A percentile compares a stretch with the other conserved stretches of the same genome.
phyloP scores from a whole-genome alignment of 495 filamentous ascomycete genomes.

The Penicillium lividum region DNA sequence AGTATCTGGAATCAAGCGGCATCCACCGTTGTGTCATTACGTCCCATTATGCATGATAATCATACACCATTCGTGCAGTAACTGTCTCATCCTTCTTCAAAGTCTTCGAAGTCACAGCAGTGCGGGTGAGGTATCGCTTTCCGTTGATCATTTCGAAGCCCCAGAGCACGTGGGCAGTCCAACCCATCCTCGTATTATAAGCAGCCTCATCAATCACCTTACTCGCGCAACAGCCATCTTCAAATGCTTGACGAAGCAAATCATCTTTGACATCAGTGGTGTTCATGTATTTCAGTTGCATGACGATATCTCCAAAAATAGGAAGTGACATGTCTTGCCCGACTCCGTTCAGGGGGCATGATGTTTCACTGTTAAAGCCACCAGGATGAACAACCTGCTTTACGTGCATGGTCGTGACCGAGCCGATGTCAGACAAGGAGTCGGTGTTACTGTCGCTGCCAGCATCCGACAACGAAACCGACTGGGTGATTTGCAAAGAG shows the following conservation, averaged over 20 bases:
- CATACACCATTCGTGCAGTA: constrained; percentile 15
- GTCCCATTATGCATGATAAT: constrained; percentile 2
- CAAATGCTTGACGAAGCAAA: constrained; percentile 5
- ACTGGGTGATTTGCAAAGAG: constrained; percentile 19
- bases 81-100: constrained; percentile 17
- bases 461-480: background rate
- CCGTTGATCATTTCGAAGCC: constrained; percentile 22
- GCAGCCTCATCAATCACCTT: constrained; percentile 24
- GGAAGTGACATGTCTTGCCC: constrained; percentile 14
- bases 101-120: constrained; percentile 12
- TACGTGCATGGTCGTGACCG: constrained; percentile 15
- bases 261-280: constrained; percentile 12
- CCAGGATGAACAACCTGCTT: constrained; percentile 23
- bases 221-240: constrained; percentile 3
- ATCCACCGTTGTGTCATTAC: background rate
- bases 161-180: constrained; percentile 22
- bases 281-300: constrained; percentile 15
- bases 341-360: constrained; percentile 16
- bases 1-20: too few relatives aligned
- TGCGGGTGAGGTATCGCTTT: constrained; percentile 18
- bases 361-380: constrained; percentile 18
- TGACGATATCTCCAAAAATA: constrained; percentile 23
- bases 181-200: constrained; percentile 17
- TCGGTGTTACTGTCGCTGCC: background rate
- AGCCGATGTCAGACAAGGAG: background rate